Base-by-base conservation (phyloP, 495 filamentous ascomycete species). In the Talaromyces borbonicus region DNA sequence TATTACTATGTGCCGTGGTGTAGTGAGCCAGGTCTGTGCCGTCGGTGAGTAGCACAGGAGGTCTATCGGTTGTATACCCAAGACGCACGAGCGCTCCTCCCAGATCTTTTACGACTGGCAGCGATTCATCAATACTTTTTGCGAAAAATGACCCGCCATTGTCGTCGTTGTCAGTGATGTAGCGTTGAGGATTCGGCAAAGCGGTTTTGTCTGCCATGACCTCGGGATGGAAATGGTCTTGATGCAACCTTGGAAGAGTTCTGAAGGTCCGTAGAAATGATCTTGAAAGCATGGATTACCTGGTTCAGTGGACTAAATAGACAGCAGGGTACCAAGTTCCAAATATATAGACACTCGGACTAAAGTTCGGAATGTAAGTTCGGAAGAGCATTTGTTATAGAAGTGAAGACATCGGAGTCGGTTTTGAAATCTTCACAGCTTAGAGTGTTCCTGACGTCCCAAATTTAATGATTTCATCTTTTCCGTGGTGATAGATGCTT, bases 151-250 rank as follows among this genome's bases (percentile, higher is more conserved):
- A 48, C 8, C 43, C 24, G 4, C 45, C 45, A 16, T 48, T 35
- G 14, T 25, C 45, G 24, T 48, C 31, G 35, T 48, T 48, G 38
- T 48, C 45, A 7, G 45, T 48, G 18, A 48, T 48, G 35, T 48
- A 48, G 5, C 45, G 45, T 2, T 42, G 12, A 20, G 45, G 45
- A 41, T 48, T 48, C 32, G 45, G 45, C 5, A 41, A 35, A 8
- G 43, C 25, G 31, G 43, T 46, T 30, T 30, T 30, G 7, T 30
- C 27, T 6, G 27, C 27, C 27, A 30, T 30, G 27, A 30, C n/a
- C n/a, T n/a, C n/a, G n/a, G n/a, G n/a, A n/a, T n/a, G n/a, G n/a
- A n/a, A n/a, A n/a, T n/a, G n/a, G n/a, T n/a, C n/a, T n/a, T n/a
- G n/a, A n/a, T n/a, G n/a, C n/a, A n/a, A n/a, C n/a, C n/a, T n/a